phyloP scores from a whole-genome alignment of 805 yeast species.

The Myxozyma mucilagina region DNA sequence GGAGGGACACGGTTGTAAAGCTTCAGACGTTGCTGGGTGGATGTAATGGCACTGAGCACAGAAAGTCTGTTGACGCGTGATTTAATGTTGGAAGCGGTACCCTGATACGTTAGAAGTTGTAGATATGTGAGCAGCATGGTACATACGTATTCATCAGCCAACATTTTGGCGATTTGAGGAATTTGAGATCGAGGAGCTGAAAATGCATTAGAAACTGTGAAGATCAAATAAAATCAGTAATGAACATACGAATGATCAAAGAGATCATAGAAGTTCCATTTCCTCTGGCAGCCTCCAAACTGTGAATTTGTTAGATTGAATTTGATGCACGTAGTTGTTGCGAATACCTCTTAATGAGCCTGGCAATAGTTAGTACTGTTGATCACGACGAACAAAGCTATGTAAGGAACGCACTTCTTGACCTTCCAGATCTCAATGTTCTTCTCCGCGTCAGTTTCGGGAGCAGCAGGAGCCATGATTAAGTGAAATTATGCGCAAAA shows the following conservation, averaged over 20 bases:
- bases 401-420: constrained; percentile 55
- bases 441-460: constrained; percentile 81
- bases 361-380: neutral
- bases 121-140: neutral
- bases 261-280: constrained; percentile 99
- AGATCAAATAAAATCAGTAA: neutral
- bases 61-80: constrained; percentile 96
- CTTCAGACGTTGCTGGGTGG: constrained; percentile 95
- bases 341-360: constrained; percentile 38
- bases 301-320: constrained; percentile 30
- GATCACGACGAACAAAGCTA: neutral
- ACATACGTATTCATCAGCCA: constrained; percentile 81
- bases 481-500: neutral
- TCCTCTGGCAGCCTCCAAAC: constrained; percentile 89
- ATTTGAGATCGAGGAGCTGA: constrained; percentile 86
- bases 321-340: neutral
- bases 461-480: constrained; percentile 42
- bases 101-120: constrained; percentile 40
- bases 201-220: neutral
- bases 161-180: constrained; percentile 80
- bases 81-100: constrained; percentile 97
- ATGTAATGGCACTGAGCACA: constrained; percentile 93
- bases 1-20: constrained; percentile 86
- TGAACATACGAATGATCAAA: constrained; percentile 58
- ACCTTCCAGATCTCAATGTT: constrained; percentile 99